A percentile compares a stretch with the other conserved stretches of the same genome.
These are phyloP conservation scores for Termitomyces sp. DNA, from an alignment of 768 basidiomycete genomes.

Conservation along the genomic window DNA sequence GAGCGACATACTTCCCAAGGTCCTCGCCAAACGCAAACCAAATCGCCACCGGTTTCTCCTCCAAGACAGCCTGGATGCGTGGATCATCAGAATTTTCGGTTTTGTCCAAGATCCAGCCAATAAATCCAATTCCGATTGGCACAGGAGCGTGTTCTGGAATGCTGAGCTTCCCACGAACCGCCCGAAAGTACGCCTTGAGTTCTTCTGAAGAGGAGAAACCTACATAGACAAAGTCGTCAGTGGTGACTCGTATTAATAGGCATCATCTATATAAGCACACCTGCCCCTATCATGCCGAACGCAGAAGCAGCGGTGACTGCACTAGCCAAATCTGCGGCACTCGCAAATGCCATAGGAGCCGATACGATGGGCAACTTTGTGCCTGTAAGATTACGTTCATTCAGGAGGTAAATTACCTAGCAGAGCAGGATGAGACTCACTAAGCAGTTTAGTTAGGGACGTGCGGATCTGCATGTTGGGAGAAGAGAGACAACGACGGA, in stretches of 20 bases:
- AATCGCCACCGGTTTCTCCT: slow-evolving; percentile 40
- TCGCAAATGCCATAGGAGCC: slow-evolving; percentile 50
- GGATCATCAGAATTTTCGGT: slow-evolving; percentile 24
- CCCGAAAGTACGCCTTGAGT: slow-evolving; percentile 31
- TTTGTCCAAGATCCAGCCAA: slow-evolving; percentile 48
- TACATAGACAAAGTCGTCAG: slow-evolving; percentile 10
- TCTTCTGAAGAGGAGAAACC: slow-evolving; percentile 27
- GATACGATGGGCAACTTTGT: slow-evolving; percentile 44
- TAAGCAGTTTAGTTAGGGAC: slow-evolving; percentile 6
- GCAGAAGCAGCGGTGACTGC: slow-evolving; percentile 47
- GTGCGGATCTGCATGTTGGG: neutral
- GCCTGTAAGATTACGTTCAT: slow-evolving; percentile 21
- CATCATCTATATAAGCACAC: slow-evolving; percentile 24
- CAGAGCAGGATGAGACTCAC: neutral
- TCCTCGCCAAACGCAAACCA: slow-evolving; percentile 60
- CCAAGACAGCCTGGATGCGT: slow-evolving; percentile 37
- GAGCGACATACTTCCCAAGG: slow-evolving; percentile 43
- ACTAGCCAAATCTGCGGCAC: slow-evolving; percentile 24
- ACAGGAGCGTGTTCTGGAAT: slow-evolving; percentile 24
- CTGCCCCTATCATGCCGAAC: slow-evolving; percentile 48
- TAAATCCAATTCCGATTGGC: slow-evolving; percentile 51
- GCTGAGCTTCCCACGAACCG: slow-evolving; percentile 27
- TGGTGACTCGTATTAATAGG: neutral
- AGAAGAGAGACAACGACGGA: no score
- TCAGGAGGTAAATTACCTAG: neutral